Evolutionary conservation across 768 basidiomycete genomes (phyloP), one percentile per base, ranked within the genome.

Genomic region (Kwoniella heveanensis): DNA sequence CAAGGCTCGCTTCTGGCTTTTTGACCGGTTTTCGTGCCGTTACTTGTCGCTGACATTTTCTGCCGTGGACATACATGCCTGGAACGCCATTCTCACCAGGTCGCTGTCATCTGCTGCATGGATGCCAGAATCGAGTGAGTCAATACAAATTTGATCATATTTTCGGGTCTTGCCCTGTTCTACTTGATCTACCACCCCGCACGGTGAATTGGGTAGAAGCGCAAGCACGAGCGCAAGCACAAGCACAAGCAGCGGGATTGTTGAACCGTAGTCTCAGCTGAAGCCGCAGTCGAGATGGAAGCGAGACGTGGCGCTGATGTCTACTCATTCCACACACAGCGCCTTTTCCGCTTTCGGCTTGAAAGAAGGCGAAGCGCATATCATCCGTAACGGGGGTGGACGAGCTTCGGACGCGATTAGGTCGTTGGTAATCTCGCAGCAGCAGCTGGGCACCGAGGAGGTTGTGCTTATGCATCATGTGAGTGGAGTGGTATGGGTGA

Each of bases 111-210:
- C 15, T 58, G 57, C 25, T 58, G 57, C 25, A 58, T 58, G 57
- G 57, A 58, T 21, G 57, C 57, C 1, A 49, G 57, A n/a, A 58
- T 58, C 30, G 57, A 58, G 57, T 58, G 57, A 58, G 57, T 58
- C 27, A 21, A 21, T 6, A 25, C 50, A 27, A 25, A 9, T 10
- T 32, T 32, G 32, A 5, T 32, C 5, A 0, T 12, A 6, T 52
- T 24, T 26, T 25, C 27, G 0, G 27, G 17, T 17, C 50, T n/a
- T n/a, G n/a, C n/a, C n/a, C n/a, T n/a, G n/a, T n/a, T n/a, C n/a
- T n/a, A n/a, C n/a, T n/a, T n/a, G n/a, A n/a, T n/a, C n/a, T n/a
- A n/a, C n/a, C n/a, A n/a, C n/a, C n/a, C n/a, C n/a, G n/a, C n/a
- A n/a, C n/a, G n/a, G n/a, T n/a, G n/a, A n/a, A n/a, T n/a, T n/a